Evolutionary conservation across 2,329 filamentous ascomycete genomes (phyloP).

Genomic region (Alternaria rosae): DNA sequence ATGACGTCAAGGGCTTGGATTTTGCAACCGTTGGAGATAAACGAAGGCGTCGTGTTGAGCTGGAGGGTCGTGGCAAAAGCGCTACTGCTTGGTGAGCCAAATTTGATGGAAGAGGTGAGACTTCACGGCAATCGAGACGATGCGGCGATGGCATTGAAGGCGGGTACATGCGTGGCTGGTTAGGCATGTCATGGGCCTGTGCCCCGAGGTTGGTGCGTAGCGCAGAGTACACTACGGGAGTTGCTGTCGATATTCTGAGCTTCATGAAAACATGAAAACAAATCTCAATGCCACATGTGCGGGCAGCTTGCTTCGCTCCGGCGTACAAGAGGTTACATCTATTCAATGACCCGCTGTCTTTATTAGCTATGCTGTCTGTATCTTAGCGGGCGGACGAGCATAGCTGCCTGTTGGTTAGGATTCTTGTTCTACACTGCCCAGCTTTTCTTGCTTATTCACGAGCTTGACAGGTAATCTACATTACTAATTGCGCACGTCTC

Average conservation of each 20-base stretch:
- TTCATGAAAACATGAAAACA: background rate
- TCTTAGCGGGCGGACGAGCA: background rate
- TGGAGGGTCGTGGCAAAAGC: slow-evolving; percentile 25
- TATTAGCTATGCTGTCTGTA: background rate
- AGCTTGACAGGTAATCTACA: background rate
- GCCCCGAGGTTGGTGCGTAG: background rate
- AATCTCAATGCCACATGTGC: background rate
- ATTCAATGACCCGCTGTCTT: background rate
- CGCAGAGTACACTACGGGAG: background rate
- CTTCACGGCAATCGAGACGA: background rate
- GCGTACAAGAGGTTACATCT: background rate
- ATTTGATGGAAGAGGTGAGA: slow-evolving; percentile 9
- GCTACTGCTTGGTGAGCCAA: slow-evolving; percentile 23
- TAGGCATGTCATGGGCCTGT: background rate
- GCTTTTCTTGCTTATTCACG: slow-evolving; percentile 18
- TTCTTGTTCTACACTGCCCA: too few relatives aligned
- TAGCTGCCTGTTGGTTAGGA: too few relatives aligned
- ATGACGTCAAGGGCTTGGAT: slow-evolving; percentile 20
- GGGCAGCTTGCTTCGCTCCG: background rate
- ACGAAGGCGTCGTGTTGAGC: background rate
- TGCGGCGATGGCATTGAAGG: slow-evolving; percentile 3
- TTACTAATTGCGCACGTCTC: slow-evolving; percentile 20
- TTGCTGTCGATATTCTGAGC: background rate
- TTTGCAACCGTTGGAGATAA: slow-evolving; percentile 8
- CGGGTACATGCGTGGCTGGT: background rate